Base-by-base conservation (phyloP, 2,329 filamentous ascomycete genomes). In the Penicillium sp. region DNA sequence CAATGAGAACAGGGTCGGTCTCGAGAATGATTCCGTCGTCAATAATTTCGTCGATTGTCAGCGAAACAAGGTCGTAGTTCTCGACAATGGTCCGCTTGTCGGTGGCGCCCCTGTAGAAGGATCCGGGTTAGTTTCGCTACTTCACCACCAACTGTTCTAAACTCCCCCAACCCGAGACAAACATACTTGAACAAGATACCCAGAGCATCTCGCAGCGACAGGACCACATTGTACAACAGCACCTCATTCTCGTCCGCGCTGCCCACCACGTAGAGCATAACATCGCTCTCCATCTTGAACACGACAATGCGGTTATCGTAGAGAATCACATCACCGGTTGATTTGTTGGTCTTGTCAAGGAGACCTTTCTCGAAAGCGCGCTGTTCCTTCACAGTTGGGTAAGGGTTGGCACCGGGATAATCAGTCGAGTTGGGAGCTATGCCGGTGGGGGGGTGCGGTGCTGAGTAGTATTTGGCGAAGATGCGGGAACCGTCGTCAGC, bases 31-130 rank as follows among this genome's bases (percentile, higher is more conserved):
- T 95, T 56, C 94, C 94, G 70, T 96, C 92, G 75, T 96, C 92
- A 50, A 95, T 86, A 59, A 95, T 93, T 76, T 99, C 94, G 75
- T 99, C 94, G 61, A 99, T 90, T 40, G 92, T 91, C 50, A 99
- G 85, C 13, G 92, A 90, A 59, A 97, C 90, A 19, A 97, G 84
- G 76, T 97, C 94, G 81, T 97, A 99, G 83, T 97, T 97, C 78
- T 99, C 94, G 70, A 97, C 88, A 63, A 97, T 92, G 54, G 94
- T 97, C 64, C 94, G 88, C 83, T 97, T 97, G 80, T 99, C 94
- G 47, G 95, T 92, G 29, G 91, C 91, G 83, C 95, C 93, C 77
- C 91, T 96, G 63, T 39, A 52, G 51, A 36, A 39, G 24, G 57
- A 16, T 26, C 29, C 45, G 23, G 50, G 64, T 68, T 61, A 66